Percentiles rank a stretch among this genome's conserved stretches.
Evolutionary conservation across 2,329 filamentous ascomycete species (phyloP).

Genomic region (Pestalotiopsis fici): DNA sequence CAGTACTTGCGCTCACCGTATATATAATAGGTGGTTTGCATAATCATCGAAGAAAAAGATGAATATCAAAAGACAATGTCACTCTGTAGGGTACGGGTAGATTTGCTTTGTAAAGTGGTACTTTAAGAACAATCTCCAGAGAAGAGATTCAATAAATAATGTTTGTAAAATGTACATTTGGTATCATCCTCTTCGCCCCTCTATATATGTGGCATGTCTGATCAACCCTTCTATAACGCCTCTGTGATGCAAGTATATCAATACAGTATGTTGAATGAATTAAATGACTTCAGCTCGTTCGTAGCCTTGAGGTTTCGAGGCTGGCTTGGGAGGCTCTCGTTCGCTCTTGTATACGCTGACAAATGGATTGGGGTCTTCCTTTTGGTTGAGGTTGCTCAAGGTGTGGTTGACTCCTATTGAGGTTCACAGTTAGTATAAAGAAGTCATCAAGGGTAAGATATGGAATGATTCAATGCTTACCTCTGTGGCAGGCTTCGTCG

Average conservation of each 20-base stretch:
- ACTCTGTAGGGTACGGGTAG: no score
- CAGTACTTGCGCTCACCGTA: no score
- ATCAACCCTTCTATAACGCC: not conserved
- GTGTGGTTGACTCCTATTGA: constrained; percentile 78
- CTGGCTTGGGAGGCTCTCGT: constrained; percentile 65
- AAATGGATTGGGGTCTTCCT: constrained; percentile 89
- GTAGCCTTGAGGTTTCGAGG: constrained; percentile 71
- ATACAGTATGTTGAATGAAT: not conserved
- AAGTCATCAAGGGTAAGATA: not conserved
- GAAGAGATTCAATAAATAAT: not conserved
- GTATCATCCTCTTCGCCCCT: not conserved
- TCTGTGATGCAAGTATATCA: not conserved
- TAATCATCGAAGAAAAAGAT: no score
- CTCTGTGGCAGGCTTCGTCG: constrained; percentile 87
- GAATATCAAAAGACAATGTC: no score
- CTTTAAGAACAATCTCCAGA: no score
- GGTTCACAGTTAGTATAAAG: not conserved
- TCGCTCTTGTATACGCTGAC: constrained; percentile 78
- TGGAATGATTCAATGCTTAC: constrained; percentile 33
- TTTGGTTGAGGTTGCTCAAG: constrained; percentile 82
- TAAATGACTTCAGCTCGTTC: constrained; percentile 80
- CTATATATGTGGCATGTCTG: not conserved
- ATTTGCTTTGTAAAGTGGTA: no score
- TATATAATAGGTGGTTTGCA: no score
- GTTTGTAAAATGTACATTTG: not conserved